Conservation (phyloP, 768 basidiomycete species). For the Fomitopsis pulvina region DNA sequence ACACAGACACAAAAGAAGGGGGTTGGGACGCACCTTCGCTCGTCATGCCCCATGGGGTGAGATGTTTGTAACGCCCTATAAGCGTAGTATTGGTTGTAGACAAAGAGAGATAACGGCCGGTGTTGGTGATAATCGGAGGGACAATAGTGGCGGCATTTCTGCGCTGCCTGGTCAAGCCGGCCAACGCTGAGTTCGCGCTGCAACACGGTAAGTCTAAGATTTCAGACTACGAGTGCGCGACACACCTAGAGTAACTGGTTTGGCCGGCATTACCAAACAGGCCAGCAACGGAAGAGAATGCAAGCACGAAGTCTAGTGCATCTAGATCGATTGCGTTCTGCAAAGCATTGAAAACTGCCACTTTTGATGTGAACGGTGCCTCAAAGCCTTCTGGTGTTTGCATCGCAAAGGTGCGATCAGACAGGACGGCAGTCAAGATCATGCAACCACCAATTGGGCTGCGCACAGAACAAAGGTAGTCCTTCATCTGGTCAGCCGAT, state of each 20-base stretch:
- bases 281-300: slow-evolving; percentile 15
- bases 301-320: slow-evolving; percentile 13
- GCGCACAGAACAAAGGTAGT: background rate
- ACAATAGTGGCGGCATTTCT: slow-evolving; percentile 7
- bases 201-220: background rate
- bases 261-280: slow-evolving; percentile 13
- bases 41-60: slow-evolving; percentile 8
- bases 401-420: slow-evolving; percentile 9
- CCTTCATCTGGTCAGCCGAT: background rate
- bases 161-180: slow-evolving; percentile 4
- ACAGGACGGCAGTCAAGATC: slow-evolving; percentile 8
- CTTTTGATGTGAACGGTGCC: slow-evolving; percentile 3
- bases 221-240: background rate
- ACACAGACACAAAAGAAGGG: background rate
- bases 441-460: slow-evolving; percentile 15
- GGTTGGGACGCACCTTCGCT: background rate
- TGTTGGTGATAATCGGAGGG: slow-evolving; percentile 5
- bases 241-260: slow-evolving; percentile 13
- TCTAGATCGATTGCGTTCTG: slow-evolving; percentile 4
- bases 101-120: background rate
- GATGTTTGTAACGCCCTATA: background rate
- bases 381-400: slow-evolving; percentile 13
- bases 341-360: slow-evolving; percentile 5
- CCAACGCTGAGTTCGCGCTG: slow-evolving; percentile 11
- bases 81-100: background rate